A percentile compares a stretch with the other conserved stretches of the same genome.
These are phyloP conservation scores for Cytospora piceicola DNA, from an alignment of 2,329 filamentous ascomycete species.

Conservation along the genomic window DNA sequence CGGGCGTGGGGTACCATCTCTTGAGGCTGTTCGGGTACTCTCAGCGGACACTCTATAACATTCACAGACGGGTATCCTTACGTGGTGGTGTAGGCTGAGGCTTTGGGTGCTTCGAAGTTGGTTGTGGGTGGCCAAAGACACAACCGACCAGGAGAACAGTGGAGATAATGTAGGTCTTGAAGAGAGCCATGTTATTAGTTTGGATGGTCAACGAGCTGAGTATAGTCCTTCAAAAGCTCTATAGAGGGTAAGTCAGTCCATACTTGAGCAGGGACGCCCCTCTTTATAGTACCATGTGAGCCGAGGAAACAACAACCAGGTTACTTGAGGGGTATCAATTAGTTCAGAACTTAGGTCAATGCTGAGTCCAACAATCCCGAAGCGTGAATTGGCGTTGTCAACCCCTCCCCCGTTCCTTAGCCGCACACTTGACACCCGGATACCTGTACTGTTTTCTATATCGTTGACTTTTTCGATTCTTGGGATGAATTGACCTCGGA, in stretches of 20 bases:
- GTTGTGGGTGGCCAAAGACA: not conserved
- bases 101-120: not conserved
- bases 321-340: not conserved
- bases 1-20: slow-evolving; percentile 3
- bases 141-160: not conserved
- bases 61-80: not conserved
- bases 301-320: not conserved
- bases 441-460: too few relatives aligned
- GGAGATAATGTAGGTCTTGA: not conserved
- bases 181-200: not conserved
- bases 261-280: not conserved
- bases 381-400: slow-evolving; percentile 35
- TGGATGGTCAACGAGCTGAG: not conserved
- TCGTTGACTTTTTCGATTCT: slow-evolving; percentile 47
- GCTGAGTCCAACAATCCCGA: not conserved
- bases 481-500: slow-evolving; percentile 48
- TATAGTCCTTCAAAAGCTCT: not conserved
- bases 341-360: not conserved
- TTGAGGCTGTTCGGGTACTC: not conserved
- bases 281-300: not conserved
- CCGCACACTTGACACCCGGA: slow-evolving; percentile 42
- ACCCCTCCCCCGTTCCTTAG: slow-evolving; percentile 41
- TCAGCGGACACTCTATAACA: not conserved
- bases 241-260: not conserved
- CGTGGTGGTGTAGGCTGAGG: not conserved